A percentile compares a stretch with the other conserved stretches of the same genome.
These are phyloP conservation scores for Ganoderma sinense DNA, from an alignment of 1,284 basidiomycete species.

Conservation along the genomic window DNA sequence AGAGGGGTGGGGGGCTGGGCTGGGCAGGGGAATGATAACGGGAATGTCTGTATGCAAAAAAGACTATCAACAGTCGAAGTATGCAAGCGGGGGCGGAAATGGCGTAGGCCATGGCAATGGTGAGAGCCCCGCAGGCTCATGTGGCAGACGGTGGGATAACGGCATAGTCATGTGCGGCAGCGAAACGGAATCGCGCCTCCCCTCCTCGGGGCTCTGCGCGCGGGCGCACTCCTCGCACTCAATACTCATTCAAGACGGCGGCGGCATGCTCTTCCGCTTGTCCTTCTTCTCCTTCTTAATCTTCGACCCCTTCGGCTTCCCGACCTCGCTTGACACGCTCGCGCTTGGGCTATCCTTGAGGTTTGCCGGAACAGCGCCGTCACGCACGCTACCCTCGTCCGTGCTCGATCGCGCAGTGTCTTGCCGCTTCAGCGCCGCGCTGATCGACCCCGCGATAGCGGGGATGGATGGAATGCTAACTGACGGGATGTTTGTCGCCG, in stretches of 20 bases:
- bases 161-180: slow-evolving; percentile 28
- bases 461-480: slow-evolving; percentile 51
- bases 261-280: slow-evolving; percentile 38
- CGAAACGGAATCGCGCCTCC: slow-evolving; percentile 16
- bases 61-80: slow-evolving; percentile 6
- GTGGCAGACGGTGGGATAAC: slow-evolving; percentile 21
- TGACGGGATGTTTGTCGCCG: slow-evolving; percentile 37
- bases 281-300: slow-evolving; percentile 42
- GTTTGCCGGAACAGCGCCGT: slow-evolving; percentile 10
- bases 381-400: slow-evolving; percentile 34
- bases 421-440: slow-evolving; percentile 41
- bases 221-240: slow-evolving; percentile 2
- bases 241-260: slow-evolving; percentile 17
- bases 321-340: slow-evolving; percentile 39
- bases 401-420: slow-evolving; percentile 35
- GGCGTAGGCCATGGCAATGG: slow-evolving; percentile 4
- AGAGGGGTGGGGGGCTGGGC: not conserved
- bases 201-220: not conserved
- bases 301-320: slow-evolving; percentile 36
- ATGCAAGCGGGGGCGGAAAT: not conserved
- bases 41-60: not conserved
- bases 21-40: not conserved
- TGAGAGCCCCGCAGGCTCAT: slow-evolving; percentile 10
- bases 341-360: slow-evolving; percentile 38
- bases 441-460: slow-evolving; percentile 49